Conservation (phyloP, 179 eudicot species). For the Corrigiola litoralis region DNA sequence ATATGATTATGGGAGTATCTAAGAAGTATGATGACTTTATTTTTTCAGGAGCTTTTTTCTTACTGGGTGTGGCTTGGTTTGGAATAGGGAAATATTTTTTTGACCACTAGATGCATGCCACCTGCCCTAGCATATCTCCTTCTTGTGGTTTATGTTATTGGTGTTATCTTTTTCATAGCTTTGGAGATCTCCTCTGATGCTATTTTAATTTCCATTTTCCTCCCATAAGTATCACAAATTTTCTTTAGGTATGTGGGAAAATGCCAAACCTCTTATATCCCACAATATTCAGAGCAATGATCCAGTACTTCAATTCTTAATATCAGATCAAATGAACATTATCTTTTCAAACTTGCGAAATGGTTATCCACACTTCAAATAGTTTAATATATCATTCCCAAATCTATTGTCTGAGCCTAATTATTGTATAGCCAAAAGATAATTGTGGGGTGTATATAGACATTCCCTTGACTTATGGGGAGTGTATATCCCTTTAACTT, state of each 20-base stretch:
- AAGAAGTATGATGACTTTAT: neutral
- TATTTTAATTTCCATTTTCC: neutral
- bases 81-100: constrained; percentile 15
- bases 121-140: constrained; percentile 21
- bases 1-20: neutral
- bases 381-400: no score
- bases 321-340: no score
- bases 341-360: no score
- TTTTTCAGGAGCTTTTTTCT: neutral
- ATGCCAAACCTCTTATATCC: neutral
- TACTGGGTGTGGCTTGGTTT: constrained; percentile 13
- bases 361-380: no score
- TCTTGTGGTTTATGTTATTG: constrained; percentile 19
- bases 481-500: no score
- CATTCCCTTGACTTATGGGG: no score
- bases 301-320: no score
- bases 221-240: no score
- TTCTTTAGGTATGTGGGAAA: neutral
- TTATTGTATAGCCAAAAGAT: no score
- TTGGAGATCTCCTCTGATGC: constrained; percentile 8
- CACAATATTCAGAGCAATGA: no score
- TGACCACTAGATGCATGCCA: constrained; percentile 20
- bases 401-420: no score
- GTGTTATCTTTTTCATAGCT: constrained; percentile 26
- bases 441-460: no score